A percentile compares a stretch with the other conserved stretches of the same genome.
These are phyloP conservation scores for Hirsutella rhossiliensis DNA, from an alignment of 2,329 filamentous ascomycete genomes.

Conservation along the genomic window DNA sequence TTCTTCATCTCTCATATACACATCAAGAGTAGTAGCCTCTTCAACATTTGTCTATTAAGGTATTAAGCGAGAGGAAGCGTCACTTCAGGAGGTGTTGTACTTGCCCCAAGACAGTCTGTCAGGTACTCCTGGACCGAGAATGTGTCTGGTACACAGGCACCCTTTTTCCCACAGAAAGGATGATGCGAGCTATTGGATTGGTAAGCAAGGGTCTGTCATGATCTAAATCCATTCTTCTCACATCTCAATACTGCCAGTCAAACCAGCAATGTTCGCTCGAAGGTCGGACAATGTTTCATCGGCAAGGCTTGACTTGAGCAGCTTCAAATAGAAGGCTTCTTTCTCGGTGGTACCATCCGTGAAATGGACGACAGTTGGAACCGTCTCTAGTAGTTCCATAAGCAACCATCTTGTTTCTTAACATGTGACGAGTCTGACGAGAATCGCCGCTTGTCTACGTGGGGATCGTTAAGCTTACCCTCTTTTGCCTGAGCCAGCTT, in stretches of 20 bases:
- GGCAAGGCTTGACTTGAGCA: slow-evolving; percentile 1
- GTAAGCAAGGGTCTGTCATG: not conserved
- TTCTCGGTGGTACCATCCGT: not conserved
- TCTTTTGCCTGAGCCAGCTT: too few species aligned
- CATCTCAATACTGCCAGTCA: slow-evolving; percentile 2
- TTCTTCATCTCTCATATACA: not conserved
- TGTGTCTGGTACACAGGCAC: slow-evolving; percentile 1
- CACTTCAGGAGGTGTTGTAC: not conserved
- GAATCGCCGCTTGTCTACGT: too few species aligned
- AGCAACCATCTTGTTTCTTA: too few species aligned
- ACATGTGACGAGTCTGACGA: too few species aligned
- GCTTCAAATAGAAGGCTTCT: slow-evolving; percentile 1
- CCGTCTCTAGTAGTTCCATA: not conserved
- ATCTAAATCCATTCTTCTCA: not conserved
- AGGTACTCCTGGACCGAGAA: slow-evolving; percentile 1
- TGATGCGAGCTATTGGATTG: not conserved
- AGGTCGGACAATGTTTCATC: slow-evolving; percentile 2
- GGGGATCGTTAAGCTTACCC: too few species aligned
- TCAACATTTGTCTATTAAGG: not conserved
- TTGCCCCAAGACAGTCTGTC: not conserved
- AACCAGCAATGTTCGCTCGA: not conserved
- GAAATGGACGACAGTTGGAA: not conserved
- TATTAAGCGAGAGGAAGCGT: not conserved
- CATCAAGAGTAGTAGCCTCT: not conserved
- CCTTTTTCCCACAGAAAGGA: slow-evolving; percentile 3